Evolutionary conservation across 148 eudicot genomes (phyloP).

Genomic region (Rheum nobile): DNA sequence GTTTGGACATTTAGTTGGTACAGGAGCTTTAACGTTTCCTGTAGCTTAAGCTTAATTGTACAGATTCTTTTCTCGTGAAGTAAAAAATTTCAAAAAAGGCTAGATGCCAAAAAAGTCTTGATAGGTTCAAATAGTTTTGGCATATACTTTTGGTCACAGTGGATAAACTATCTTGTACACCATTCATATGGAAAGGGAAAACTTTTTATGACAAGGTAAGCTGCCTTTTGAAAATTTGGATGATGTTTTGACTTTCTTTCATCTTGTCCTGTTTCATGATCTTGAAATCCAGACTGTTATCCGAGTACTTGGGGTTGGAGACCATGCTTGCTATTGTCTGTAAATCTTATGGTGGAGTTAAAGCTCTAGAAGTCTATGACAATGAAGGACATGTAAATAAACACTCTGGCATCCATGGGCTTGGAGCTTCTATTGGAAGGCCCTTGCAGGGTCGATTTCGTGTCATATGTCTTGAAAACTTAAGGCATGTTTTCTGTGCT

Average conservation of each 20-base stretch:
- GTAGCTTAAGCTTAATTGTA: background rate
- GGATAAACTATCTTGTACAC: background rate
- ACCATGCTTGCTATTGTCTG: slow-evolving; percentile 82
- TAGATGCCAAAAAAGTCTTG: no score
- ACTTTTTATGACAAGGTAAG: background rate
- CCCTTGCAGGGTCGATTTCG: slow-evolving; percentile 49
- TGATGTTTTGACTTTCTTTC: background rate
- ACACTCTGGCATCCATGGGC: slow-evolving; percentile 64
- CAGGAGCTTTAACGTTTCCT: background rate
- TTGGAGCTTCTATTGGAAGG: slow-evolving; percentile 60
- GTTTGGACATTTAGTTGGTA: background rate
- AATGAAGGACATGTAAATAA: slow-evolving; percentile 45
- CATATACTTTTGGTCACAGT: background rate
- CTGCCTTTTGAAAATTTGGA: background rate
- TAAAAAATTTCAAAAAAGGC: background rate
- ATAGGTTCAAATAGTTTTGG: background rate
- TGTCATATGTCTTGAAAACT: slow-evolving; percentile 69
- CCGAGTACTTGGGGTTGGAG: slow-evolving; percentile 64
- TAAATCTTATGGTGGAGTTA: slow-evolving; percentile 48
- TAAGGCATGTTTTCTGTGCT: slow-evolving; percentile 34
- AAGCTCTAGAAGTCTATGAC: slow-evolving; percentile 66
- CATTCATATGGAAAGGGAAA: background rate
- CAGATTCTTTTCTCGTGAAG: background rate
- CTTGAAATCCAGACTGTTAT: slow-evolving; percentile 44
- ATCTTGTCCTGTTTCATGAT: slow-evolving; percentile 6